A percentile compares a stretch with the other conserved stretches of the same genome.
These are phyloP conservation scores for Gastrodia elata DNA, from an alignment of 106 monocot genomes.

Conservation along the genomic window DNA sequence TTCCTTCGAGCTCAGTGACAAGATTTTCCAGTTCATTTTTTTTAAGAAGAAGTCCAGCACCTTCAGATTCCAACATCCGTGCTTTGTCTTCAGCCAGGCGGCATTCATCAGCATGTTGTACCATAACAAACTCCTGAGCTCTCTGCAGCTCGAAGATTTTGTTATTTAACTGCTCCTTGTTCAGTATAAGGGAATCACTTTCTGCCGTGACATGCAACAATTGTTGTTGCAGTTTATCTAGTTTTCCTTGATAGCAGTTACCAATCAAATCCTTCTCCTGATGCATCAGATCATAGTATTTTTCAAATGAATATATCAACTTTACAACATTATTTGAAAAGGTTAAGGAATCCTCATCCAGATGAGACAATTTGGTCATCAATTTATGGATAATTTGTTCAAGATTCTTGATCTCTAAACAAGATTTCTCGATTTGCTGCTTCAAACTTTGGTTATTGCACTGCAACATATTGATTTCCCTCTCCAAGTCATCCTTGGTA, in stretches of 20 bases:
- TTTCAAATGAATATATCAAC: constrained; percentile 37
- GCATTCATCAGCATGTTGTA: constrained; percentile 93
- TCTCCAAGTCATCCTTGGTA: constrained; percentile 33
- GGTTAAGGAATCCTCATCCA: constrained; percentile 47
- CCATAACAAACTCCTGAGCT: constrained; percentile 76
- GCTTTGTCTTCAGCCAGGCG: constrained; percentile 74
- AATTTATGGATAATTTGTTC: constrained; percentile 32
- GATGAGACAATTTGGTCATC: constrained; percentile 29
- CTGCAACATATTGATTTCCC: constrained; percentile 46
- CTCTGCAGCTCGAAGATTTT: constrained; percentile 71
- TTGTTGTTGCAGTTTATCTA: constrained; percentile 42
- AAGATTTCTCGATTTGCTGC: constrained; percentile 28
- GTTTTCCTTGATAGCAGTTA: constrained; percentile 37
- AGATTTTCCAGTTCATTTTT: constrained; percentile 49
- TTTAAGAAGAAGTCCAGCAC: constrained; percentile 32
- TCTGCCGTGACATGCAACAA: constrained; percentile 24
- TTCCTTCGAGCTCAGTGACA: constrained; percentile 40
- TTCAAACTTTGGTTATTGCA: constrained; percentile 39
- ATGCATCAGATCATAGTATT: constrained; percentile 31
- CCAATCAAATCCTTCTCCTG: constrained; percentile 47
- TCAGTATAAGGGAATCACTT: constrained; percentile 29
- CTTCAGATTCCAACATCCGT: constrained; percentile 47
- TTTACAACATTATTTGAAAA: constrained; percentile 30
- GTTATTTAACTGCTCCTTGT: constrained; percentile 37
- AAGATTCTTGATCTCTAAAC: constrained; percentile 32